Evolutionary conservation across 768 basidiomycete species (phyloP), one percentile per base, ranked within the genome.

Genomic region (Galerina sulciceps): DNA sequence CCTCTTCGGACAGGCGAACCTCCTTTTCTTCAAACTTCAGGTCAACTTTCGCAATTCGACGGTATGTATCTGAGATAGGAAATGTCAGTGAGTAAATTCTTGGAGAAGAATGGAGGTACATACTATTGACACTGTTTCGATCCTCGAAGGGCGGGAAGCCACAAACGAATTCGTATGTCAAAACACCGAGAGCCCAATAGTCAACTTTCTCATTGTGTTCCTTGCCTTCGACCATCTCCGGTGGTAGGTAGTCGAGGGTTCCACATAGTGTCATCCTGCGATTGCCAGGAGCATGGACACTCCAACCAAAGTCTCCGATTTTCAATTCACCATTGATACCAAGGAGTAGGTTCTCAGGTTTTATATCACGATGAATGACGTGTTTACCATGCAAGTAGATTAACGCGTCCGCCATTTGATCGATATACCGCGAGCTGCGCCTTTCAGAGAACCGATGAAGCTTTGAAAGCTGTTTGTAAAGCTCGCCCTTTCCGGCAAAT

Each of bases 281-380:
- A 69, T 94, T 93, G 1, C 93, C 87, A 0, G 96, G 96, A 0
- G 96, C 96, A 71, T 99, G 96, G 8, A 97, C 94, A 67, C 90
- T 94, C 96, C 97, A 99, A 10, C 97, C 97, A 73, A 99, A 99
- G 74, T 99, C 96, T 3, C 89, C 97, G 60, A 99, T 96, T 81
- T 99, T 99, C 66, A 99, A 79, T 71, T 99, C 96, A 40, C 96
- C 96, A 65, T 95, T 94, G 67, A 99, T 85, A 10, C 96, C 96
- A 11, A 99, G 79, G 34, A 99, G 82, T 48, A 99, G 75, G 72
- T 99, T 99, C 77, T 99, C 96, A 0, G 97, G 97, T 74, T 99
- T 99, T 78, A 99, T 99, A 68, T 99, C 97, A 34, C 97, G 87
- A 73, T 99, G 97, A 50, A 99, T 99, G 68, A 99, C 95, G 69